Conservation (phyloP, 208 protist genomes). For the Leishmania arabica region DNA sequence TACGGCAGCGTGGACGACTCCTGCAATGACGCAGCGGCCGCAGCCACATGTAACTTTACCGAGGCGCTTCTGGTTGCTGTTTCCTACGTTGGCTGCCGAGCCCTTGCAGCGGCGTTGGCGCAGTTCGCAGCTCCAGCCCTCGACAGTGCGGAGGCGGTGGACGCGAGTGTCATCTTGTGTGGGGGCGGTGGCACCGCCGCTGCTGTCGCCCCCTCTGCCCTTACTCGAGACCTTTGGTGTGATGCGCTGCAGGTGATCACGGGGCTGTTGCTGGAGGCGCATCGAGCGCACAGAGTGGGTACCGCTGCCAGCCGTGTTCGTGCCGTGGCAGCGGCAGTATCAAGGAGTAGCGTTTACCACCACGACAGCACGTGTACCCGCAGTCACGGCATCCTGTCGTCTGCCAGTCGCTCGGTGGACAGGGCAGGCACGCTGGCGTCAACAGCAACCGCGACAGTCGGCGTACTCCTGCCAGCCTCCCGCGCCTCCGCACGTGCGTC, state of each 20-base stretch:
- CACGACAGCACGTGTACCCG: background rate
- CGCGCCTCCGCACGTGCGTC: background rate
- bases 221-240: slow-evolving; percentile 10
- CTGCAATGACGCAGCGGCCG: background rate
- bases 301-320: background rate
- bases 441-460: background rate
- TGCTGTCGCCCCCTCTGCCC: background rate
- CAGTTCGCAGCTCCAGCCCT: background rate
- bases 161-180: background rate
- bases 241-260: slow-evolving; percentile 21
- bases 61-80: slow-evolving; percentile 26
- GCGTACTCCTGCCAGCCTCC: background rate
- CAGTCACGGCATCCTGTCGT: background rate
- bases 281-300: slow-evolving; percentile 8
- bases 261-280: slow-evolving; percentile 13
- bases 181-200: background rate
- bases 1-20: background rate
- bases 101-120: slow-evolving; percentile 11
- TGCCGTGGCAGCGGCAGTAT: background rate
- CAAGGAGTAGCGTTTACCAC: background rate
- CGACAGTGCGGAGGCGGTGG: background rate
- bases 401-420: background rate
- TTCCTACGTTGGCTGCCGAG: slow-evolving; percentile 22
- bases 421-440: background rate
- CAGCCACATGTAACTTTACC: slow-evolving; percentile 17